A percentile compares a stretch with the other conserved stretches of the same genome.
Conservation (phyloP, 768 basidiomycete species). For the Boletus pseudopeckii region DNA sequence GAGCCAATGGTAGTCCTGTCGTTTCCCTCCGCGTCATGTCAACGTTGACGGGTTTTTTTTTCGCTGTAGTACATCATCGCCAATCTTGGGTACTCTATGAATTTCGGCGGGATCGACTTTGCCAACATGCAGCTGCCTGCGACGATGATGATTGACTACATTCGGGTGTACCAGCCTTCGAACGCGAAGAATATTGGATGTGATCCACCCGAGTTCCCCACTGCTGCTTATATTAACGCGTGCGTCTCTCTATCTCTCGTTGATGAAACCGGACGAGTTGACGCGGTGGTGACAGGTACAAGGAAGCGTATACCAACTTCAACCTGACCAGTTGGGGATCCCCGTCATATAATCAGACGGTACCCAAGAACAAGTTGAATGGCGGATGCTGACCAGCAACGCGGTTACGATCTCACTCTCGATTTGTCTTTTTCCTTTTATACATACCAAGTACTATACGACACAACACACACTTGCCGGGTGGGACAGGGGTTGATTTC, state of each 20-base stretch:
- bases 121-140: conserved; percentile 50
- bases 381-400: conserved; percentile 26
- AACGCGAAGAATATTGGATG: conserved; percentile 53
- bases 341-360: conserved; percentile 44
- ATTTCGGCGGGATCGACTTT: conserved; percentile 66
- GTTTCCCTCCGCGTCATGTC: not conserved
- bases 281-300: conserved; percentile 31
- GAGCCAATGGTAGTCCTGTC: conserved; percentile 59
- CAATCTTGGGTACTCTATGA: conserved; percentile 66
- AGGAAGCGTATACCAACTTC: conserved; percentile 43
- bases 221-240: conserved; percentile 70
- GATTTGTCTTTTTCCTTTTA: not conserved
- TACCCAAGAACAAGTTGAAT: conserved; percentile 54
- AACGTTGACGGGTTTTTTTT: not conserved
- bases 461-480: not conserved
- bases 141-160: conserved; percentile 73
- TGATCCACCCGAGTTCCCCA: conserved; percentile 73
- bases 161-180: conserved; percentile 69
- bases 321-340: conserved; percentile 43
- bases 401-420: conserved; percentile 3
- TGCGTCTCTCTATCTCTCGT: conserved; percentile 30
- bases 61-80: conserved; percentile 57
- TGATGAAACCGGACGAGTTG: not conserved
- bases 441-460: not conserved
- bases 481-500: conserved; percentile 23